Evolutionary conservation across 768 basidiomycete species (phyloP).

Genomic region (Trametes cubensis): DNA sequence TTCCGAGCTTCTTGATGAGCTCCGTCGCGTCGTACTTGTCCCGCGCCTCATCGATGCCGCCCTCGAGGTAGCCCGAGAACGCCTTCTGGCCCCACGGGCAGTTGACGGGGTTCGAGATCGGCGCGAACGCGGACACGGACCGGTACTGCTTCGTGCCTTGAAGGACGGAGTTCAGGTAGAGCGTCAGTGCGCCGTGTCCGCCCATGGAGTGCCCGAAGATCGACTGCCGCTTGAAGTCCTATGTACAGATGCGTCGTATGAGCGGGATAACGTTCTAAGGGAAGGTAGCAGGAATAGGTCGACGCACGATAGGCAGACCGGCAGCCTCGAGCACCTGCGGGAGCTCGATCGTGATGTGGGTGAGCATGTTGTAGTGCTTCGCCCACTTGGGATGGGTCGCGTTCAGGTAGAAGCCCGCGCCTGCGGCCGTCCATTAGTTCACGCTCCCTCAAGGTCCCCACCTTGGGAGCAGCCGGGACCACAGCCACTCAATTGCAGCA

Average conservation of each 20-base stretch:
- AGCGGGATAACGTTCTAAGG: not conserved
- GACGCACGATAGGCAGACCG: slow-evolving; percentile 74
- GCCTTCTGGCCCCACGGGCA: slow-evolving; percentile 94
- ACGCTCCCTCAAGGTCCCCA: not conserved
- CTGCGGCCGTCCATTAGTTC: slow-evolving; percentile 30
- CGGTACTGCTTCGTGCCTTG: slow-evolving; percentile 59
- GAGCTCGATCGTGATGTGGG: slow-evolving; percentile 81
- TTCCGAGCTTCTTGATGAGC: slow-evolving; percentile 60
- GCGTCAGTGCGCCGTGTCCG: slow-evolving; percentile 90
- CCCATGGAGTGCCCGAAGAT: slow-evolving; percentile 98
- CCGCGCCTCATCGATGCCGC: slow-evolving; percentile 76
- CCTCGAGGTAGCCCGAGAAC: slow-evolving; percentile 81
- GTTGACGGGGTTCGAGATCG: slow-evolving; percentile 82
- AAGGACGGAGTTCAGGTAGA: slow-evolving; percentile 75
- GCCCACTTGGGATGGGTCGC: slow-evolving; percentile 78
- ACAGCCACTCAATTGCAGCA: not conserved
- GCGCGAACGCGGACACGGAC: slow-evolving; percentile 88
- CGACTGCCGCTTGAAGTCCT: slow-evolving; percentile 85
- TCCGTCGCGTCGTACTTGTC: slow-evolving; percentile 81
- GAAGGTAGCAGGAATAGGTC: not conserved
- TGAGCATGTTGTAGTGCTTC: slow-evolving; percentile 87
- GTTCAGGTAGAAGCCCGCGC: slow-evolving; percentile 94
- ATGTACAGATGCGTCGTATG: slow-evolving; percentile 2
- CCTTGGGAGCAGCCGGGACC: not conserved
- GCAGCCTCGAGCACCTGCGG: slow-evolving; percentile 76